Percentiles rank a stretch among this genome's conserved stretches.
Evolutionary conservation across 768 basidiomycete genomes (phyloP).

Genomic region (Trametes elegans): DNA sequence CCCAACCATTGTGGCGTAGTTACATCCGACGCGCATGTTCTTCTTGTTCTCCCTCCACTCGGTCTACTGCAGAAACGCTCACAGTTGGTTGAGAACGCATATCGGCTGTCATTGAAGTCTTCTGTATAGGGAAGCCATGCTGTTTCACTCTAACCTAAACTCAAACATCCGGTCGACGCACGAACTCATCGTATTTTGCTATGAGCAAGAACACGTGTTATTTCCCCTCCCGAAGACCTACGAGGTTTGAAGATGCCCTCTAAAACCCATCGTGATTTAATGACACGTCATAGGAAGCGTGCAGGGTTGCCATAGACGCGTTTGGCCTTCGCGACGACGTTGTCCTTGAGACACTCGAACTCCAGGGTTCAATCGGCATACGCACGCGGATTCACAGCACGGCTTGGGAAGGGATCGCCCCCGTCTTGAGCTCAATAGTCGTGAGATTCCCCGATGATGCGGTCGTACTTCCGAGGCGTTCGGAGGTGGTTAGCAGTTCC

Average conservation of each 20-base stretch:
- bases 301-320: background rate
- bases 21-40: no score
- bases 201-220: slow-evolving; percentile 12
- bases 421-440: slow-evolving; percentile 4
- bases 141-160: slow-evolving; percentile 8
- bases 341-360: slow-evolving; percentile 11
- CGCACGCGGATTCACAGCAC: slow-evolving; percentile 15
- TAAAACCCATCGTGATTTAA: background rate
- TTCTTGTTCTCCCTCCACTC: no score
- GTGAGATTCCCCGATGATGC: background rate
- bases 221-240: slow-evolving; percentile 13
- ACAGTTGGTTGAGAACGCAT: background rate
- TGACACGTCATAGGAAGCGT: slow-evolving; percentile 8
- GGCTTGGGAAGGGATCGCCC: slow-evolving; percentile 18
- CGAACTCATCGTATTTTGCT: slow-evolving; percentile 15
- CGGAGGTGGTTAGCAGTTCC: background rate
- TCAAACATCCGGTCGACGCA: slow-evolving; percentile 9
- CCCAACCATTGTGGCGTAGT: no score
- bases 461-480: background rate
- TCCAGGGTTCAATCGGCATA: slow-evolving; percentile 4
- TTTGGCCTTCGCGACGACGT: slow-evolving; percentile 9
- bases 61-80: no score
- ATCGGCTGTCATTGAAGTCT: background rate
- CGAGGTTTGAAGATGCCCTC: background rate
- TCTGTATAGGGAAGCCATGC: background rate